Base-by-base conservation (phyloP, 2,329 filamentous ascomycete species). In the Aureobasidium mangrovei region DNA sequence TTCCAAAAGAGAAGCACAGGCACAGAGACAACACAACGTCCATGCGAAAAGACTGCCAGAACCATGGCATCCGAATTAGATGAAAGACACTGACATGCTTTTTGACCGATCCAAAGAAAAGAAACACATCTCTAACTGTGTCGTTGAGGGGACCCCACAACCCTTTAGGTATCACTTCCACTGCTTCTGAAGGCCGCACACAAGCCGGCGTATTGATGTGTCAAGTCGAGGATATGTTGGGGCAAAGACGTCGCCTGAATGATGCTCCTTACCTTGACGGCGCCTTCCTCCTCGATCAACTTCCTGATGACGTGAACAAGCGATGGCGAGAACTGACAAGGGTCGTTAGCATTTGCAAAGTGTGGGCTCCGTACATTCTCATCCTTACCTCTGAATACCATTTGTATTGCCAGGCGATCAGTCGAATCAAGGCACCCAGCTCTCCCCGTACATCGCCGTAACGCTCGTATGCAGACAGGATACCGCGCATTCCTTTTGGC, bases 401-500 rank as follows among this genome's bases (percentile, higher is more conserved):
- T 62, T 93, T 80, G 72, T 96, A 98, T 73, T 98, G 93, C 93
- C 93, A 98, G 9, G 91, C 93, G 33, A 97, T 88, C 40, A 98
- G 76, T 51, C 90, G 79, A 60, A 98, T 96, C 56, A 96, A 77
- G n/a, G 88, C 84, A 29, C 84, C 86, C 5, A 97, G 79, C 55
- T 85, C 88, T 57, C 90, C 86, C 58, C 89, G 77, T 3, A 88
- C 90, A 70, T 88, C 88, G 64, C 86, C 87, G 56, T 79, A 78
- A 66, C 81, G 81, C 70, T 94, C 86, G 62, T 90, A 89, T 45
- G 88, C 78, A 53, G 83, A 84, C 48, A 97, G 74, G 54, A 97
- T 84, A 2, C 93, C 93, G 18, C 83, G 81, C 70, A 97, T 84
- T 0, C 91, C 90, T 71, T 94, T 95, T 38, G 93, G 91, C 58